Base-by-base conservation (phyloP, 2,329 filamentous ascomycete species). In the Venturia pyrina region DNA sequence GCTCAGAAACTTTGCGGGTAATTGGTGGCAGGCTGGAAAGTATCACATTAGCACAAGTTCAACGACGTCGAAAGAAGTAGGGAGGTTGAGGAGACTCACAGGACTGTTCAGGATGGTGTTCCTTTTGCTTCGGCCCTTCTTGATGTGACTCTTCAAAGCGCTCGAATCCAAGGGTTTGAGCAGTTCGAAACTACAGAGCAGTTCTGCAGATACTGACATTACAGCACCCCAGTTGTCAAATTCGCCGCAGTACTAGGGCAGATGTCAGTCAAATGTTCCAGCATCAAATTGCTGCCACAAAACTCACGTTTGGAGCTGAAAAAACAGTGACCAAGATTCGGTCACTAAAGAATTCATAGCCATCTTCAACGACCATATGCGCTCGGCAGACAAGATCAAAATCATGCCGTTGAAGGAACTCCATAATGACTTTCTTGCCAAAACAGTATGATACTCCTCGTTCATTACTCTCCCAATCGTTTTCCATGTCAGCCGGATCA, bases 191-290 rank as follows among this genome's bases (percentile, higher is more conserved):
- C 93, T 97, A 79, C 95, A 99, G 1, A 99, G 85, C 64, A 99
- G 79, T 76, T 98, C 95, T 17, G 86, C 86, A 1, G 92, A 97
- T 28, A 99, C 95, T 2, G 93, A 96, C 95, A 99, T 99, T 70
- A 98, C 93, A 17, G 95, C 95, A 24, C 95, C 95, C 91, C 95
- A 98, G 69, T 99, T 99, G 75, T 99, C 95, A 70, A 99, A 99
- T 77, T 99, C 95, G 70, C 95, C 95, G 72, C 95, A 99, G 74
- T 99, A 98, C 90, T 96, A 66, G 46, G 24, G 5, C 7, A n/a
- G 37, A 69, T 50, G 72, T 74, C 69, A 69, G 66, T 48, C n/a
- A 21, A 37, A 17, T 63, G 48, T 28, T 60, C 46, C 40, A 37
- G 37, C 37, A 28, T 37, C 46, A 19, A n/a, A 37, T 53, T 15